A percentile compares a stretch with the other conserved stretches of the same genome.
These are phyloP conservation scores for Haplosporangium gracile DNA, from an alignment of 192 early-diverging fungal species.

Conservation along the genomic window DNA sequence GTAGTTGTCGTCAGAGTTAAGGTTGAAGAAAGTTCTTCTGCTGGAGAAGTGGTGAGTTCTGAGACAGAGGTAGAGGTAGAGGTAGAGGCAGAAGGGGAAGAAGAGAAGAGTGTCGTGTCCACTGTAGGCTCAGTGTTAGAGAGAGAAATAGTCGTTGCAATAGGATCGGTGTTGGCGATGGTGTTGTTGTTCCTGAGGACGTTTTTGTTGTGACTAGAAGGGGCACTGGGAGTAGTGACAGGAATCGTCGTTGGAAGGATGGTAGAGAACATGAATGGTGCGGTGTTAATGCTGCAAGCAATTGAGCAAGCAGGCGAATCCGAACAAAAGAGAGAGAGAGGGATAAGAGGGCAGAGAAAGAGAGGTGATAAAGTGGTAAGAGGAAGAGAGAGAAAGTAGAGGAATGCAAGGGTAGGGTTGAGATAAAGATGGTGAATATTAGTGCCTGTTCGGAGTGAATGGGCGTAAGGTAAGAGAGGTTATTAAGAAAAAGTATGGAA, in stretches of 20 bases:
- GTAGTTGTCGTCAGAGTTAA: not conserved
- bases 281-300: not conserved
- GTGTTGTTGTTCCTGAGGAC: not conserved
- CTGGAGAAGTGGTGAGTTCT: not conserved
- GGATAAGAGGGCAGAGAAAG: not conserved
- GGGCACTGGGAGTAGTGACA: not conserved
- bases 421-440: not conserved
- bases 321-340: not conserved
- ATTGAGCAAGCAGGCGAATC: slow-evolving; percentile 1
- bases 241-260: slow-evolving; percentile 1
- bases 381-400: not conserved
- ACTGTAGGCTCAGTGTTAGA: not conserved
- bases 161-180: not conserved
- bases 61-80: not conserved
- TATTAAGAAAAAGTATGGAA: not conserved
- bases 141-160: not conserved
- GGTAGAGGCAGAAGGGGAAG: not conserved
- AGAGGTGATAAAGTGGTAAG: not conserved
- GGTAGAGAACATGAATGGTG: not conserved
- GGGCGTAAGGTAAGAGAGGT: not conserved
- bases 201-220: not conserved
- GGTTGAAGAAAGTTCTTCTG: not conserved
- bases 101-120: not conserved
- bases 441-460: not conserved
- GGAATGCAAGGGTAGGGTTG: not conserved